Evolutionary conservation across 1,284 basidiomycete genomes (phyloP).

Genomic region (Ganoderma meredithae): DNA sequence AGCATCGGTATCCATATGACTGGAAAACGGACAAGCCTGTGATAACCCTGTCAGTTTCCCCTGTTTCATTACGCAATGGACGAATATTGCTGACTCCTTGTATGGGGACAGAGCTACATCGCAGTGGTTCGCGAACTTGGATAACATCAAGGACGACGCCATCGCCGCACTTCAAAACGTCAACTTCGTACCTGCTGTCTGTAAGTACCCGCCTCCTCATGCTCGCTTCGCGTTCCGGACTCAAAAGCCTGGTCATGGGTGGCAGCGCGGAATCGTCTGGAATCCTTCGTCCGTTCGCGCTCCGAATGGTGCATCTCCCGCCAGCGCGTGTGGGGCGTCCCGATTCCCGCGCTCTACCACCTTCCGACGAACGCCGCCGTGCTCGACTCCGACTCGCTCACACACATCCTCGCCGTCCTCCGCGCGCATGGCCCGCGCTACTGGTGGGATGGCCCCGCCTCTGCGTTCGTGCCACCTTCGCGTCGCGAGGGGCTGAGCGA

Average conservation of each 20-base stretch:
- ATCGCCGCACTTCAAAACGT: constrained; percentile 78
- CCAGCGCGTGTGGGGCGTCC: constrained; percentile 98
- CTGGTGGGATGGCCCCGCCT: constrained; percentile 93
- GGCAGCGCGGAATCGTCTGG: constrained; percentile 84
- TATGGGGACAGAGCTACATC: constrained; percentile 80
- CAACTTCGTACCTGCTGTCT: constrained; percentile 78
- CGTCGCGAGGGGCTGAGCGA: constrained; percentile 52
- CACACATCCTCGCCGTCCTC: constrained; percentile 83
- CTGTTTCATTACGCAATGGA: not conserved
- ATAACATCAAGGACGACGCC: constrained; percentile 83
- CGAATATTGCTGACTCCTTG: not conserved
- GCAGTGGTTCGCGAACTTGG: constrained; percentile 97
- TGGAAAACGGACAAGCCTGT: constrained; percentile 97
- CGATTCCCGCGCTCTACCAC: constrained; percentile 91
- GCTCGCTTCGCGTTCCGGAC: constrained; percentile 7
- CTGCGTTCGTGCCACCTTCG: constrained; percentile 81
- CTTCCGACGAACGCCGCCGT: constrained; percentile 69
- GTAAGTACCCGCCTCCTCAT: constrained; percentile 55
- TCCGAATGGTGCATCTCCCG: constrained; percentile 99
- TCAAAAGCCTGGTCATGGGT: not conserved
- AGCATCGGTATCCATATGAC: constrained; percentile 95
- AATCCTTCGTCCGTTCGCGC: constrained; percentile 85
- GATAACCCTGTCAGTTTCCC: constrained; percentile 76
- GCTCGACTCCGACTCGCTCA: constrained; percentile 73
- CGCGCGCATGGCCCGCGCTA: constrained; percentile 77